A percentile compares a stretch with the other conserved stretches of the same genome.
Evolutionary conservation across 192 early-diverging fungal species (phyloP).

Genomic region (Backusella australiensis): DNA sequence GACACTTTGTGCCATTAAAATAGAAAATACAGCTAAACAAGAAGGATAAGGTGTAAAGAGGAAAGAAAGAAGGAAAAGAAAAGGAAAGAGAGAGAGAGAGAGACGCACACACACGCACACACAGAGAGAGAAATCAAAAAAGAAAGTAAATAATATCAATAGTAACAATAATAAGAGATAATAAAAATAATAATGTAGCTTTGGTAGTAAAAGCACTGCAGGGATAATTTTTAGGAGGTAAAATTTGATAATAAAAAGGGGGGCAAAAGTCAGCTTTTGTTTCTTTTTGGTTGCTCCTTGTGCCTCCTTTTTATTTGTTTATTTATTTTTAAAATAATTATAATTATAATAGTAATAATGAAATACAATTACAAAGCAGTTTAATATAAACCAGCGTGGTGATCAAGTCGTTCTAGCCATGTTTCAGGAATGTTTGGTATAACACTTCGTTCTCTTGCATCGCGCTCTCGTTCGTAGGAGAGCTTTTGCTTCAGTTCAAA

Average conservation of each 20-base stretch:
- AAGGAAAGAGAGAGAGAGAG: slow-evolving; percentile 12
- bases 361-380: neutral
- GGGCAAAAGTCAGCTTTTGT: neutral
- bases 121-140: neutral
- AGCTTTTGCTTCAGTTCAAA: slow-evolving; percentile 10
- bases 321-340: neutral
- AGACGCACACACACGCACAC: neutral
- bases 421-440: slow-evolving; percentile 34
- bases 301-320: neutral
- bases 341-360: neutral
- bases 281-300: neutral
- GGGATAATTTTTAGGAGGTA: neutral
- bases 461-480: slow-evolving; percentile 8
- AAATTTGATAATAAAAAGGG: neutral
- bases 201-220: neutral
- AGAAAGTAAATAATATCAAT: no score
- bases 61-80: neutral
- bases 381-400: slow-evolving; percentile 3
- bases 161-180: neutral
- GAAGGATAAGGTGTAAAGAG: neutral
- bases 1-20: slow-evolving; percentile 9
- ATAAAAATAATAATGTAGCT: neutral
- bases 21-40: neutral
- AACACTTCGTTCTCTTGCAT: slow-evolving; percentile 21
- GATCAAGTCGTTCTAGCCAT: slow-evolving; percentile 30